Conservation (phyloP, 257 asterid species). For the Solanum verrucosum region DNA sequence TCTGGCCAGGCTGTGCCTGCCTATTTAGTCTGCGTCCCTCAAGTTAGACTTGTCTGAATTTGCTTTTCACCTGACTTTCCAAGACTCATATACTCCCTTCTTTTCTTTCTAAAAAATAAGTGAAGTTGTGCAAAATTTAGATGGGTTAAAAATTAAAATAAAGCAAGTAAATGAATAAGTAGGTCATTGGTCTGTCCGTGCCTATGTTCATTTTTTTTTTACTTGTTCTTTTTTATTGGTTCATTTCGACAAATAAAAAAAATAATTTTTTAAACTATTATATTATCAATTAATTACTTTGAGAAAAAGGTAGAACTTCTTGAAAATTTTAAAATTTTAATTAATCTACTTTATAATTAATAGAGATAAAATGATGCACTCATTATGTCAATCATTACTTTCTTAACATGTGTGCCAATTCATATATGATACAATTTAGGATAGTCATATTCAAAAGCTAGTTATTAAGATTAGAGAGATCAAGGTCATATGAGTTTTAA, state of each 20-base stretch:
- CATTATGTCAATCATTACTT: no score
- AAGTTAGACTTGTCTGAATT: neutral
- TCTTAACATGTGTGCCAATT: accelerated
- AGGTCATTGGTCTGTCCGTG: neutral
- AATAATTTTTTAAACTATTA: no score
- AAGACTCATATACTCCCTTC: neutral
- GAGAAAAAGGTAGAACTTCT: accelerated
- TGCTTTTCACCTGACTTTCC: neutral
- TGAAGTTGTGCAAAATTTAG: neutral
- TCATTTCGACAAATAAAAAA: no score
- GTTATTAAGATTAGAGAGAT: neutral
- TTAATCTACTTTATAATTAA: accelerated
- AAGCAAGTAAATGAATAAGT: neutral
- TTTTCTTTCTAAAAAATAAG: neutral
- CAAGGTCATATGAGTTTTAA: neutral
- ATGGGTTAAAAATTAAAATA: neutral
- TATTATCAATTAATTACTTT: no score
- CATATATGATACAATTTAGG: neutral
- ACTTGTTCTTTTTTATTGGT: no score
- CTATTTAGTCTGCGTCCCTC: neutral
- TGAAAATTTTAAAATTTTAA: no score
- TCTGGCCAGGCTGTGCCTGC: neutral
- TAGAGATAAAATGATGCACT: accelerated
- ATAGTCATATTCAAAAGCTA: neutral
- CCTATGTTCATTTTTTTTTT: no score